Percentiles rank a stretch among this genome's conserved stretches.
These are phyloP conservation scores for Anethum foeniculum DNA, from an alignment of 140 eudicot species.

Conservation along the genomic window DNA sequence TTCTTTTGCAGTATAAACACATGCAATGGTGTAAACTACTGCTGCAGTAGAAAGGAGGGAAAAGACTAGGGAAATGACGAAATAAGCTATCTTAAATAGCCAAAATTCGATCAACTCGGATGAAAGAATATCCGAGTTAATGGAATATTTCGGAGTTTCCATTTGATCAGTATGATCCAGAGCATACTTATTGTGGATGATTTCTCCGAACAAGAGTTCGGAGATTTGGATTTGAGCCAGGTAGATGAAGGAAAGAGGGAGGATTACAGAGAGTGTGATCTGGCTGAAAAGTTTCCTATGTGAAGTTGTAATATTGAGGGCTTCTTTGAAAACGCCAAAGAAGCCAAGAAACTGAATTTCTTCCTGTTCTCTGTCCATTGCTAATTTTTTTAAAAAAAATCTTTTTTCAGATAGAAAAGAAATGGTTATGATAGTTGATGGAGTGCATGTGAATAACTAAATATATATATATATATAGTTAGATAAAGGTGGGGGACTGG, in stretches of 20 bases:
- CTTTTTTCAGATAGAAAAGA: background rate
- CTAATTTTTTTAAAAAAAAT: background rate
- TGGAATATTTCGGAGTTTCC: background rate
- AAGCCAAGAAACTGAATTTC: background rate
- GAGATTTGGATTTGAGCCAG: background rate
- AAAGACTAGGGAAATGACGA: background rate
- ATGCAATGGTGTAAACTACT: background rate
- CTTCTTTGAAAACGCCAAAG: background rate
- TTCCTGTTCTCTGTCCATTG: background rate
- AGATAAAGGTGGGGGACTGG: background rate
- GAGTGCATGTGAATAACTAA: background rate
- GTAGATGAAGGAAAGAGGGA: background rate
- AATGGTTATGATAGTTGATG: background rate
- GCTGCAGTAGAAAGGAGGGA: background rate
- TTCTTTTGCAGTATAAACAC: background rate
- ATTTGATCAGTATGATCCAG: background rate
- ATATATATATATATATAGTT: no score
- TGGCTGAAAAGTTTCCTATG: background rate
- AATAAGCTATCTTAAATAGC: background rate
- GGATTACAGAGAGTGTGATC: background rate
- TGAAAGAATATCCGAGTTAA: background rate
- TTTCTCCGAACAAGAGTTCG: background rate
- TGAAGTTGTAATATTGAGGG: background rate
- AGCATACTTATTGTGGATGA: background rate
- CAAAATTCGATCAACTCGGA: background rate